Conservation (phyloP, 208 protist genomes). For the Crithidia thermophila region DNA sequence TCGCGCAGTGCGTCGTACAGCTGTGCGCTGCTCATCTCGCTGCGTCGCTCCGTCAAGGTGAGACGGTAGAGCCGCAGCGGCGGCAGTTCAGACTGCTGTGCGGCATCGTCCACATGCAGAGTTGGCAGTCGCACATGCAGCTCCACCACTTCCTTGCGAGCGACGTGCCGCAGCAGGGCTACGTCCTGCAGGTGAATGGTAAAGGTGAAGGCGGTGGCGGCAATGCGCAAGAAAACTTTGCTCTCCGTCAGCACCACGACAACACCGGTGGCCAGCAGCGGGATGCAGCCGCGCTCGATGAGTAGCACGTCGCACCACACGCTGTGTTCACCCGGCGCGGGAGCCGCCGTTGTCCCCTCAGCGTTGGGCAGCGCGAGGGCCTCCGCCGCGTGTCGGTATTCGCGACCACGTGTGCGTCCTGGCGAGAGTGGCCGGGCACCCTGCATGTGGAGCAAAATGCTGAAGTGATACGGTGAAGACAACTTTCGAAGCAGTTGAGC, state of each 20-base stretch:
- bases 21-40: not conserved
- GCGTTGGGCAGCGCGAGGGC: not conserved
- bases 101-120: no score
- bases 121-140: conserved; percentile 28
- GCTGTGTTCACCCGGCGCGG: conserved; percentile 21
- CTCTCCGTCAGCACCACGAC: conserved; percentile 42
- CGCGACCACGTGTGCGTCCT: conserved; percentile 6
- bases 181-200: conserved; percentile 43
- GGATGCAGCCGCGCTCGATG: conserved; percentile 45
- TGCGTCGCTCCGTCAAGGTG: not conserved
- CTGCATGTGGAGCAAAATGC: not conserved
- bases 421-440: conserved; percentile 2
- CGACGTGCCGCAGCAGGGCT: conserved; percentile 16
- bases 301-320: conserved; percentile 54
- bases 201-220: conserved; percentile 55
- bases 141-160: conserved; percentile 23
- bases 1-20: not conserved
- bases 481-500: not conserved
- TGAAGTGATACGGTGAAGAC: not conserved
- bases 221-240: conserved; percentile 49
- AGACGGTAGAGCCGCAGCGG: conserved; percentile 28
- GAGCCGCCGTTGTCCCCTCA: no score
- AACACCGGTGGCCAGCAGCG: conserved; percentile 42
- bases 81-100: no score
- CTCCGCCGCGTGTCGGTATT: conserved; percentile 9